These are phyloP conservation scores for Corylus heterophylla DNA, from an alignment of 306 rosid species.

Conservation along the genomic window DNA sequence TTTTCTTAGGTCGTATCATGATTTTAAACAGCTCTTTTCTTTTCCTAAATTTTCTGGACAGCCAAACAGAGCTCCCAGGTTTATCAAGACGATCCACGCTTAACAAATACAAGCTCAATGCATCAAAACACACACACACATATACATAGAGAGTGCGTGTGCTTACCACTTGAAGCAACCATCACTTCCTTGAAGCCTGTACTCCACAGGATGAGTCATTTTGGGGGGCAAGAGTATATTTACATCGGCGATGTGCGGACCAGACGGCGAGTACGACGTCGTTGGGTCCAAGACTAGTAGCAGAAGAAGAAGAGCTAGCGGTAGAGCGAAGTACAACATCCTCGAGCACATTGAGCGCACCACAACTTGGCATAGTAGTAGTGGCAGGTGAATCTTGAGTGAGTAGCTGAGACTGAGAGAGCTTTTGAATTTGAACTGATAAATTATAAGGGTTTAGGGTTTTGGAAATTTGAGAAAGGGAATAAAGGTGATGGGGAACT, in stretches of 20 bases:
- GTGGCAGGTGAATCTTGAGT: background rate
- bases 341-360: background rate
- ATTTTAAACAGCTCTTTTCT: background rate
- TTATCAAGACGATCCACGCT: background rate
- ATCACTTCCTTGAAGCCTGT: slow-evolving; percentile 84
- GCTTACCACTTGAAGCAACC: slow-evolving; percentile 91
- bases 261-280: slow-evolving; percentile 49
- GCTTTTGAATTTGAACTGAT: background rate
- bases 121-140: background rate
- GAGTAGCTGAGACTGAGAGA: background rate
- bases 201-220: slow-evolving; percentile 80
- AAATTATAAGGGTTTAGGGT: slow-evolving; percentile 28
- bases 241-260: slow-evolving; percentile 91
- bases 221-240: slow-evolving; percentile 82
- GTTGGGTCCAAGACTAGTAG: slow-evolving; percentile 25
- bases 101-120: background rate
- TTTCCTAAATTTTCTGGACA: background rate
- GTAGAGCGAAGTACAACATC: slow-evolving; percentile 31
- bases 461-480: background rate
- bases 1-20: slow-evolving; percentile 4
- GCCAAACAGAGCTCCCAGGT: background rate
- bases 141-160: background rate
- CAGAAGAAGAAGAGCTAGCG: slow-evolving; percentile 30
- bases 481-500: background rate
- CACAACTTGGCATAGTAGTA: background rate